Evolutionary conservation across 352 stramenopile genomes (phyloP), one percentile per base, ranked within the genome.

Genomic region (Phytophthora agathidicida): DNA sequence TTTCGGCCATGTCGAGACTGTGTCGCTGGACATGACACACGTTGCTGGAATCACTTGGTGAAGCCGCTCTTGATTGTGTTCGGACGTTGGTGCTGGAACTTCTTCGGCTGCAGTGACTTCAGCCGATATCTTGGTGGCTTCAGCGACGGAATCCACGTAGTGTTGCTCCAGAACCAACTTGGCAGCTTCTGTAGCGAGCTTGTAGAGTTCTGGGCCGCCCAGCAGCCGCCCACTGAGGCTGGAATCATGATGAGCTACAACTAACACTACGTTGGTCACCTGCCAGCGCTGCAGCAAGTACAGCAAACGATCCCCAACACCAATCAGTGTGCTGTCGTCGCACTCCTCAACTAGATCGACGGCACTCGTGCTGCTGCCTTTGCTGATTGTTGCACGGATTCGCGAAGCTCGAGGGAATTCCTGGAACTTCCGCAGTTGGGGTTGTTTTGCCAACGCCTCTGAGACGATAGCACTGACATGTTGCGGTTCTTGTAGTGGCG

Each of bases 201-300:
- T 88, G 74, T 80, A 94, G 9, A 86, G 53, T 33, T 94, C 76
- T 3, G 73, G 60, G 22, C 79, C 82, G 11, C 89, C 82, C 7
- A 93, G 65, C 47, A 72, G 35, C 2, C 77, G 77, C 1, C 77
- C 75, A 41, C 72, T 85, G 14, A 93, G 60, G 47, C 79, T 89
- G n/a, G 70, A 73, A 20, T 94, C 85, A 27, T 76, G 61, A 2
- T 85, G 62, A 7, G 72, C 83, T 9, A 94, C 78, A 7, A 93
- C 51, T 1, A 96, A 47, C 39, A 86, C 48, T 3, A 91, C 66
- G 51, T 90, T 92, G 37, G 80, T 73, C 7, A 94, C 80, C 35
- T 94, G 77, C 88, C 88, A 94, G 36, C 80, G 76, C 56, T 89
- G 78, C 41, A 96, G 65, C n/a, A 94, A 37, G 41, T 94, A 83